Evolutionary conservation across 2,329 filamentous ascomycete species (phyloP), one percentile per base, ranked within the genome.

Genomic region (Xylariaceae sp.): DNA sequence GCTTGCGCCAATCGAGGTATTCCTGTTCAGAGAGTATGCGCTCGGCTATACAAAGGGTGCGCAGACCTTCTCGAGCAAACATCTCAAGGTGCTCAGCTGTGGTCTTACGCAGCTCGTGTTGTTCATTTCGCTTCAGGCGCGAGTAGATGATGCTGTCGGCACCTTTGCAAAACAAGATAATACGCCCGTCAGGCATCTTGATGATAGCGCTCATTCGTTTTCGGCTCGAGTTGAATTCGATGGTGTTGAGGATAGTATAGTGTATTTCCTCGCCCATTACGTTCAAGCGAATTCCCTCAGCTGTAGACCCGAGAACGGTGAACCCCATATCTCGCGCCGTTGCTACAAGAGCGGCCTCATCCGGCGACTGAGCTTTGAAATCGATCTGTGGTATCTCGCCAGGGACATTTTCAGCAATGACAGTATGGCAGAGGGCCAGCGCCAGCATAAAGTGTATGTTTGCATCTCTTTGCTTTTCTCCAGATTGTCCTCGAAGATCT

Each of bases 121-220:
- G 94, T 70, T 95, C 86, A 46, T 92, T 91, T 59, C 81, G 84
- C 72, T 85, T 89, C 56, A 99, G 77, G 5, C 94, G 87, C 7
- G 91, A 92, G 70, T 97, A 99, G 60, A 99, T 97, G 65, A 97
- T 88, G 65, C 90, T 96, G 70, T 99, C 94, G 32, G 94, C 94
- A 60, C 94, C 94, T 74, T 99, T 99, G 78, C 94, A 99, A 72
- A 95, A 95, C 1, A 99, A 79, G 51, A 94, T 79, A 57, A 99
- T 96, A 54, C 80, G 86, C 39, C 88, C 87, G 69, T 97, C 84
- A 0, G 94, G 92, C 91, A 97, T 96, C 54, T 88, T 83, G 47
- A 99, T 85, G 62, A 99, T 96, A 2, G 92, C 89, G 72, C 92
- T 97, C 94, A 99, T 99, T 61, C 94, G 84, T 75, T 99, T 99